Evolutionary conservation across 192 early-diverging fungal species (phyloP).

Genomic region (Ambispora gerdemannii): DNA sequence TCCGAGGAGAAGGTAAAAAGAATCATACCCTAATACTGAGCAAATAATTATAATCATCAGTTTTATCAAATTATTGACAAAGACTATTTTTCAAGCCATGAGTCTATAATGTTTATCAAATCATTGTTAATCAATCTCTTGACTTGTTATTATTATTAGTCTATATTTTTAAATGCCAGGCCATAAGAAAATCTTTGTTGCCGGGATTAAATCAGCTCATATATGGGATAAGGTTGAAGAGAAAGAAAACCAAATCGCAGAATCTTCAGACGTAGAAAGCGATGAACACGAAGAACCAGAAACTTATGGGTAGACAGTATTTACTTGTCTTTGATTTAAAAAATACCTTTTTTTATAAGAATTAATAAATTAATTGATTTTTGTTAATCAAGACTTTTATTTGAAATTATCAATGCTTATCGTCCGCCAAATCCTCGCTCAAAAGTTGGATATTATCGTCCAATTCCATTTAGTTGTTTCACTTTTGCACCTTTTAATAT

Average conservation of each 20-base stretch:
- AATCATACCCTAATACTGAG: too few relatives aligned
- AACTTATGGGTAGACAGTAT: background rate
- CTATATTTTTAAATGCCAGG: too few relatives aligned
- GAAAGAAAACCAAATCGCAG: background rate
- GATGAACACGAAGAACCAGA: background rate
- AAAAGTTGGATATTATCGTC: background rate
- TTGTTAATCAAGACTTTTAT: background rate
- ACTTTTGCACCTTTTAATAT: conserved; percentile 29
- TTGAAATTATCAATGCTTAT: conserved; percentile 10
- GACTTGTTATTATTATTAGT: too few relatives aligned
- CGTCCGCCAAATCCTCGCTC: background rate
- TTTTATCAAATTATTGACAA: too few relatives aligned
- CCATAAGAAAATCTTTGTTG: too few relatives aligned
- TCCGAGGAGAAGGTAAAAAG: too few relatives aligned
- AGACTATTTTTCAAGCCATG: too few relatives aligned
- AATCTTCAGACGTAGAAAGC: background rate
- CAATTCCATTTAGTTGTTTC: conserved; percentile 7
- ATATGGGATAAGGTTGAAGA: background rate
- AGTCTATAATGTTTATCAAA: too few relatives aligned
- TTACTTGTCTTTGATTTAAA: background rate
- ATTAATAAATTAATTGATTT: background rate
- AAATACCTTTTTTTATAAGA: background rate
- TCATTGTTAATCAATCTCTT: too few relatives aligned
- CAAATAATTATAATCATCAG: too few relatives aligned
- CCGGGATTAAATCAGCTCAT: background rate